These are phyloP conservation scores for Fusarium euwallaceae DNA, from an alignment of 2,329 filamentous ascomycete genomes.

Conservation along the genomic window DNA sequence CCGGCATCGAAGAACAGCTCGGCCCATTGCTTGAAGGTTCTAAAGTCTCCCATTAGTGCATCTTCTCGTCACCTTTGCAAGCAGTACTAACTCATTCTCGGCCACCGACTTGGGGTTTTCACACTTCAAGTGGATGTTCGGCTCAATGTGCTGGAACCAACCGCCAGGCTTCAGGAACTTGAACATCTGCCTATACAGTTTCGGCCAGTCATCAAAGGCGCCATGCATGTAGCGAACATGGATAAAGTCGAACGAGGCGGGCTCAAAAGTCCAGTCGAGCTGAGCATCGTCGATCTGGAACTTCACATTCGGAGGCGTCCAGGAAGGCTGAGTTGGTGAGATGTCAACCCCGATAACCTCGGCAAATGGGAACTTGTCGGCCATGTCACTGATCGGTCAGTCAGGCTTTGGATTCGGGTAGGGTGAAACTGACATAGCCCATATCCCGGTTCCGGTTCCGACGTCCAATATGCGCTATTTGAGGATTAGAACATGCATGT, in stretches of 20 bases:
- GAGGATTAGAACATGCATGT: too few relatives aligned
- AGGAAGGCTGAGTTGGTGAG: constrained; percentile 10
- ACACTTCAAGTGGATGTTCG: constrained; percentile 25
- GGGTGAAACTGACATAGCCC: constrained; percentile 15
- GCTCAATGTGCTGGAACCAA: constrained; percentile 36
- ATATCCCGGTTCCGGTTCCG: constrained; percentile 27
- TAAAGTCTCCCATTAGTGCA: not conserved
- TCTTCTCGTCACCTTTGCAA: too few relatives aligned
- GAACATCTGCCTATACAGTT: constrained; percentile 31
- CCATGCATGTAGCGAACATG: constrained; percentile 37
- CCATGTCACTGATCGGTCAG: constrained; percentile 19
- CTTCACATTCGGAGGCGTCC: not conserved
- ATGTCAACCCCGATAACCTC: constrained; percentile 26
- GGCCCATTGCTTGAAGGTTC: constrained; percentile 33
- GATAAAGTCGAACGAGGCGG: constrained; percentile 29
- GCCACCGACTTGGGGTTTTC: constrained; percentile 19
- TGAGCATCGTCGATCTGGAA: not conserved
- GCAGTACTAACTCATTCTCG: constrained; percentile 16
- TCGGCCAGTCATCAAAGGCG: constrained; percentile 27
- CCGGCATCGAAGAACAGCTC: constrained; percentile 35
- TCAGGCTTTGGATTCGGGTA: fast-evolving
- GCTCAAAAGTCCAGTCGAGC: constrained; percentile 5
- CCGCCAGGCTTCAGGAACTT: constrained; percentile 28
- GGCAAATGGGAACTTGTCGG: constrained; percentile 26
- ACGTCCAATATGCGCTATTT: constrained; percentile 27